Conservation (phyloP, 2,329 filamentous ascomycete species). For the Colletotrichum sp. region DNA sequence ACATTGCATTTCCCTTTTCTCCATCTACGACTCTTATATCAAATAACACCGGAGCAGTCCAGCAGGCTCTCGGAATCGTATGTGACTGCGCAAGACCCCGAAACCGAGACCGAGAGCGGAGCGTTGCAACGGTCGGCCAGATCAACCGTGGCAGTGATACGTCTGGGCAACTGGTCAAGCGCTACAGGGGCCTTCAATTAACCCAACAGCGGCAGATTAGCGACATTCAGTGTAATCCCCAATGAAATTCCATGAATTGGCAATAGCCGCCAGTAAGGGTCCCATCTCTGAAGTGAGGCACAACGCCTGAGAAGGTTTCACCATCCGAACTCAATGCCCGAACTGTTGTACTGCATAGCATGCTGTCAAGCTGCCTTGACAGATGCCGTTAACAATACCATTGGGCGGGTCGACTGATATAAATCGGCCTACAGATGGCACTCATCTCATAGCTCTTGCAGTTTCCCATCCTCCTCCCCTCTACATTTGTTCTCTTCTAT, state of each 20-base stretch:
- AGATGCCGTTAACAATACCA: not conserved
- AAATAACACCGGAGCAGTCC: not conserved
- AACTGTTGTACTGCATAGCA: not conserved
- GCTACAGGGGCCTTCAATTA: not conserved
- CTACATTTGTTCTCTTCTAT: not conserved
- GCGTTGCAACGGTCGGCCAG: not conserved
- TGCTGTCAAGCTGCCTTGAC: not conserved
- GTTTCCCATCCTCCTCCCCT: not conserved
- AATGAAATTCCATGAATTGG: not conserved
- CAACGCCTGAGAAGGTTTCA: not conserved
- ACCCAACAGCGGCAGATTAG: not conserved
- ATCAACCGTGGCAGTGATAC: not conserved
- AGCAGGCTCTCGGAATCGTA: not conserved
- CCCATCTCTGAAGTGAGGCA: not conserved
- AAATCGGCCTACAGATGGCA: not conserved
- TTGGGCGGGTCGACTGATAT: not conserved
- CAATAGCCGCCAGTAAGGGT: not conserved
- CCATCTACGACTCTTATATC: not conserved
- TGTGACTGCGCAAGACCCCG: not conserved
- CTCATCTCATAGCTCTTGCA: not conserved
- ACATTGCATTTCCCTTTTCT: not conserved
- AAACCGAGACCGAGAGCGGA: conserved; percentile 4
- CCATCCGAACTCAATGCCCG: not conserved
- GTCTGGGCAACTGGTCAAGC: not conserved
- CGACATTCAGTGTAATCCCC: not conserved